A percentile compares a stretch with the other conserved stretches of the same genome.
Conservation (phyloP, 208 protist genomes). For the Acanthamoeba royreba region DNA sequence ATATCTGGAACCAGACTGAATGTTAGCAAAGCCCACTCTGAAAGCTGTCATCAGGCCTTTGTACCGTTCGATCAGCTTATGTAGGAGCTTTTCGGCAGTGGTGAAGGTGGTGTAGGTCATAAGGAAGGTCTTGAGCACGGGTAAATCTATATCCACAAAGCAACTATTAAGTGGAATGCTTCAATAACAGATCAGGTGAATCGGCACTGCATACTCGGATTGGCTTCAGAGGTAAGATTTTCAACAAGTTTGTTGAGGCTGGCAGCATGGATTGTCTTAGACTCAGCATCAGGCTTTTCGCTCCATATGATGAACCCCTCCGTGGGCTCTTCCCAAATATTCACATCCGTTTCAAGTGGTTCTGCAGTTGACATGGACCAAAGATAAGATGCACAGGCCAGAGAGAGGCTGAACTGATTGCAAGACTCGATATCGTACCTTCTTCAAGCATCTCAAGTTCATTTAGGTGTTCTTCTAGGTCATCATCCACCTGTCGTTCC, state of each 20-base stretch:
- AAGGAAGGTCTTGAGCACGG: slow-evolving; percentile 49
- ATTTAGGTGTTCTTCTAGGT: slow-evolving; percentile 6
- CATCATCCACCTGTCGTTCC: not conserved
- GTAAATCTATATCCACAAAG: not conserved
- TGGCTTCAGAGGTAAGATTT: not conserved
- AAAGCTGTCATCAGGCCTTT: not conserved
- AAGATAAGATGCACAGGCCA: not conserved
- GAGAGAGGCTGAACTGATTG: no score
- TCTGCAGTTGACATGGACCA: not conserved
- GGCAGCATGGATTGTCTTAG: not conserved
- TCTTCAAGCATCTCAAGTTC: slow-evolving; percentile 23
- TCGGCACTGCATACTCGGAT: not conserved
- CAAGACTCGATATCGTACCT: no score
- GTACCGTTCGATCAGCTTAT: slow-evolving; percentile 47
- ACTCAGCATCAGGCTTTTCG: slow-evolving; percentile 2
- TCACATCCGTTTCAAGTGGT: not conserved
- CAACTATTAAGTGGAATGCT: not conserved
- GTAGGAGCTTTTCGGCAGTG: slow-evolving; percentile 44
- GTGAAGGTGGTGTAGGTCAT: slow-evolving; percentile 55
- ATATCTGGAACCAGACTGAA: not conserved
- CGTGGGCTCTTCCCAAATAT: slow-evolving; percentile 51
- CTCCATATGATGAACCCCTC: not conserved
- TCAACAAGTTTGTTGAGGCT: slow-evolving; percentile 39
- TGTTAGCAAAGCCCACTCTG: not conserved
- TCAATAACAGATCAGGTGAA: not conserved